Conservation (phyloP, 106 monocot species). For the Platanthera zijinensis region DNA sequence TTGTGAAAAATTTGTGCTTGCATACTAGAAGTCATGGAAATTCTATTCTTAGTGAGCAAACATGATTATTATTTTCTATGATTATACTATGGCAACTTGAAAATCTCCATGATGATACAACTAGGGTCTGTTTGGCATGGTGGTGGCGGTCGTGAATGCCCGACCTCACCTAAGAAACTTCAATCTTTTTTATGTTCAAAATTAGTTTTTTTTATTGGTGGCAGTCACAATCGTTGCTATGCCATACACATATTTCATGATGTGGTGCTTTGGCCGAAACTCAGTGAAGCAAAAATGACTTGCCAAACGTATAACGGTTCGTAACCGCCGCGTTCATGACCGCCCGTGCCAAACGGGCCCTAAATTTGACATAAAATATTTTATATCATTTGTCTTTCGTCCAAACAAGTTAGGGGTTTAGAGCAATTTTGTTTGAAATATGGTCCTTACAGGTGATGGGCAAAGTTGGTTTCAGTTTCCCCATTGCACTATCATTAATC, state of each 20-base stretch:
- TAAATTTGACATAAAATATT: not conserved
- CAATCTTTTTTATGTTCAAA: no score
- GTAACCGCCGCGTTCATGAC: no score
- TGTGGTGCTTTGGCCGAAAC: no score
- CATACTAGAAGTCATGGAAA: not conserved
- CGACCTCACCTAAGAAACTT: no score
- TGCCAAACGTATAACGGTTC: no score
- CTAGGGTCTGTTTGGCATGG: no score
- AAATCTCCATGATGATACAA: not conserved
- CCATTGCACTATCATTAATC: conserved; percentile 78
- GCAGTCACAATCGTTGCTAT: no score
- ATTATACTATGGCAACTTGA: not conserved
- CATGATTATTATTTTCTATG: not conserved
- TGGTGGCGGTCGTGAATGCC: no score
- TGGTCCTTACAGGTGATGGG: conserved; percentile 67
- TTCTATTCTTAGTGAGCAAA: not conserved
- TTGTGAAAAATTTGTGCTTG: not conserved
- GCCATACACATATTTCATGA: no score
- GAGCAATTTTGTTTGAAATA: not conserved
- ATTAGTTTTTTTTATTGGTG: no score
- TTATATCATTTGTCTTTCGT: not conserved
- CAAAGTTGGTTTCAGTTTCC: conserved; percentile 87
- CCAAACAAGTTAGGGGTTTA: not conserved
- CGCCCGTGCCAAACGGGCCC: no score
- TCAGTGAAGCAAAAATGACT: no score